Evolutionary conservation across 208 protist genomes (phyloP), one percentile per base, ranked within the genome.

Genomic region (Acanthamoeba comandoni): DNA sequence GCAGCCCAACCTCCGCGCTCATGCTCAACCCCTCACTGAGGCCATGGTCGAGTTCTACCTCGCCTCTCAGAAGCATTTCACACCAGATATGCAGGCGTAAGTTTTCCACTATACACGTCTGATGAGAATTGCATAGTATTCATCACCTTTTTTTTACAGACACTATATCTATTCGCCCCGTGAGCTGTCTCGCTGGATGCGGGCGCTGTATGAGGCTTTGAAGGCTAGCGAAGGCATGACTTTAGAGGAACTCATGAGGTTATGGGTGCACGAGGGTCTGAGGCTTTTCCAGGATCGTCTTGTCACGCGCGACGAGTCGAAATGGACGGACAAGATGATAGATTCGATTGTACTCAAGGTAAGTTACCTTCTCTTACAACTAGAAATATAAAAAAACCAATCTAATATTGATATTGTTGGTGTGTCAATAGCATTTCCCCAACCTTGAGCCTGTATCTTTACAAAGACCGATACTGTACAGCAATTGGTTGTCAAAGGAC

Each of bases 141-240:
- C 5, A 43, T 7, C 35, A 43, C 1, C 5, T 43, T 43, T 43
- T 49, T 43, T 43, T 43, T 43, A 43, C 35, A 43, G n/a, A 22
- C 98, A 99, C 94, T 99, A 99, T 95, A 96, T 99, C 57, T 99
- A 99, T 96, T 98, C 96, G 22, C 98, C 98, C 2, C 96, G 99
- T 91, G 98, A 99, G 94, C 96, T 99, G 13, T 98, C 97, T 22
- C 97, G 98, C 35, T 99, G 98, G 98, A 95, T 97, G 26, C 96
- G 98, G n/a, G 98, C 99, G 22, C 92, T 99, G n/a, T 96, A 98
- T 84, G 97, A 99, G 92, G 98, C 95, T 39, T 85, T 99, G 48
- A 92, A 96, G 90, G 96, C 96, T 2, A 49, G 48, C 4, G 67
- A 93, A 86, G 71, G 92, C 84, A 80, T 91, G 58, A 80, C 87